These are phyloP conservation scores for Leishmania martiniquensis DNA, from an alignment of 208 protist genomes.

Conservation along the genomic window DNA sequence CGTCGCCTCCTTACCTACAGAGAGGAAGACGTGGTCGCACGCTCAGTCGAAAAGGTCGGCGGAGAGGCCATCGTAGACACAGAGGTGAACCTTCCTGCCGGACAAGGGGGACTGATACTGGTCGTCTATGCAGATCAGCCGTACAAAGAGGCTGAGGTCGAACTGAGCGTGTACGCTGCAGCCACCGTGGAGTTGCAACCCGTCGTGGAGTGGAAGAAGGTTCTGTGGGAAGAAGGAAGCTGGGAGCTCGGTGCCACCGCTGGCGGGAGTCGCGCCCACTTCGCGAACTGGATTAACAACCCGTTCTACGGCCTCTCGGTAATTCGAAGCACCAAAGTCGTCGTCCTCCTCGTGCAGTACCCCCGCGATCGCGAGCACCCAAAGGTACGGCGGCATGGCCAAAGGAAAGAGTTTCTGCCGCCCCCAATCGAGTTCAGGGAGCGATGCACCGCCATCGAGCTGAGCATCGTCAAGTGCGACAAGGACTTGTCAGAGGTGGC, in stretches of 20 bases:
- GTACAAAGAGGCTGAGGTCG: conserved; percentile 76
- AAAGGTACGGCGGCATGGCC: conserved; percentile 59
- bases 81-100: conserved; percentile 37
- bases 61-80: conserved; percentile 50
- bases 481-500: conserved; percentile 56
- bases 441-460: conserved; percentile 70
- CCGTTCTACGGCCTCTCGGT: conserved; percentile 79
- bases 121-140: conserved; percentile 73
- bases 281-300: conserved; percentile 91
- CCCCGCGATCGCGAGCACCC: conserved; percentile 76
- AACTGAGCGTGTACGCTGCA: conserved; percentile 63
- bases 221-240: conserved; percentile 53
- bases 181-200: conserved; percentile 55
- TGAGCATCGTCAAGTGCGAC: conserved; percentile 82
- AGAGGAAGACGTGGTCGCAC: conserved; percentile 56
- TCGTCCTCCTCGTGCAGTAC: conserved; percentile 84
- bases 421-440: conserved; percentile 67
- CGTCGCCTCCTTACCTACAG: conserved; percentile 61
- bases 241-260: conserved; percentile 87
- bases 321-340: conserved; percentile 62
- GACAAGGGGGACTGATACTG: conserved; percentile 59
- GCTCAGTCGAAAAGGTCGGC: conserved; percentile 38
- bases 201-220: conserved; percentile 77
- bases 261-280: conserved; percentile 66
- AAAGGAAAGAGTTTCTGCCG: conserved; percentile 69